Base-by-base conservation (phyloP, 805 yeast species). In the Ogataea angusta region DNA sequence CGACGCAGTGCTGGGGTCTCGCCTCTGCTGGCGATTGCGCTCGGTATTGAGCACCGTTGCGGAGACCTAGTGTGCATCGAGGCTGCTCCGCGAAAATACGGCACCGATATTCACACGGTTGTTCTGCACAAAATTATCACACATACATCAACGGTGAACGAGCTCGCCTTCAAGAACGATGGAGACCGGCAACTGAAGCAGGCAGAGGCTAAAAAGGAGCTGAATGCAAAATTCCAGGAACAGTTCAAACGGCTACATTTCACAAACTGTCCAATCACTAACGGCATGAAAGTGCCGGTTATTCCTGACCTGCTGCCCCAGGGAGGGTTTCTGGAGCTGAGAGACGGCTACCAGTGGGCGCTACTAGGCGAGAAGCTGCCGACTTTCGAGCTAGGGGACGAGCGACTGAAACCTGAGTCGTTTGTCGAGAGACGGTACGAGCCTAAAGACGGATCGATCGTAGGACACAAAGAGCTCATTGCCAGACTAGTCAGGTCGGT, bases 291-390 rank as follows among this genome's bases (percentile, higher is more conserved):
- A 45, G 48, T 85, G 1, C 88, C 90, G 1, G 59, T 76, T 2
- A 69, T 76, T 1, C 56, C 57, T 0, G 46, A 63, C 1, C 15
- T 59, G 5, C 56, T 83, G 14, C 82, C 85, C 0, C 47, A 65
- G 30, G 93, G 95, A 10, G 90, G 84, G 0, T 38, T 75, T 6
- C 36, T 85, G 18, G 75, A 70, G 39, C 67, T 81, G 48, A 75
- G 73, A 41, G 62, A 60, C 37, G 42, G 39, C 7, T 17, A 30
- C 6, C 62, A 29, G 51, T 68, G 22, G 66, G 65, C 10, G 60
- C 52, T 42, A 42, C 66, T 9, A 13, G 43, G 39, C 3, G 46
- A 40, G 0, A 34, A 30, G 22, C 22, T 42, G 8, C 50, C 54
- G 2, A 59, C 54, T 3, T 35, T 84, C 12, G 82, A 75, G 43